Evolutionary conservation across 805 yeast species (phyloP).

Genomic region (Kluyveromyces wickerhamii): DNA sequence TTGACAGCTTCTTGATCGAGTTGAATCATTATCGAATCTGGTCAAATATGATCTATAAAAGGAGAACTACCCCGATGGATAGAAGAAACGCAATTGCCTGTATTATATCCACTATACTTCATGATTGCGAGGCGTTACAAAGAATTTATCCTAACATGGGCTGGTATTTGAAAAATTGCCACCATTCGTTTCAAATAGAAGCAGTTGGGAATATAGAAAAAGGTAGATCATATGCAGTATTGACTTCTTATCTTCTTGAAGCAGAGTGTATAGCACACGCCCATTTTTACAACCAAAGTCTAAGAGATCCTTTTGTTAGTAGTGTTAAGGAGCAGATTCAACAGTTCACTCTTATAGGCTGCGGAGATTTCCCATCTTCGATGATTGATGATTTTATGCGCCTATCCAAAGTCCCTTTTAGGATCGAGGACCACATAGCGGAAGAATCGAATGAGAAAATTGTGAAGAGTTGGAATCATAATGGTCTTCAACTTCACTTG

Average conservation of each 20-base stretch:
- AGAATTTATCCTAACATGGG: conserved; percentile 17
- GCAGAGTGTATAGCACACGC: background rate
- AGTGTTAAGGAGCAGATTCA: no score
- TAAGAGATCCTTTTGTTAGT: no score
- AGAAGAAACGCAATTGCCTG: conserved; percentile 6
- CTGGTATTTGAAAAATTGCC: conserved; percentile 5
- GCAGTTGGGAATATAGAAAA: background rate
- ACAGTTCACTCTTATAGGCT: no score
- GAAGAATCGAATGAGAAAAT: no score
- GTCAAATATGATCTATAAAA: conserved; percentile 19
- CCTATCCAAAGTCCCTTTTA: no score
- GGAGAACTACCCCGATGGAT: no score
- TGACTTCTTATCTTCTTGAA: background rate
- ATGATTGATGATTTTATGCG: no score
- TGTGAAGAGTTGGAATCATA: no score
- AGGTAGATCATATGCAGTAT: background rate
- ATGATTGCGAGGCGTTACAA: conserved; percentile 11
- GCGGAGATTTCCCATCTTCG: no score
- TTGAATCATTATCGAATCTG: conserved; percentile 10
- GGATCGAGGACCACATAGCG: no score
- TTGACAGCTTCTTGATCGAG: conserved; percentile 15
- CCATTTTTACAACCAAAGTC: no score
- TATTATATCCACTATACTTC: conserved; percentile 12
- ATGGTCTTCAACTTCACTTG: no score
- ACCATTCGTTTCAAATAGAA: background rate